Base-by-base conservation (phyloP, 2,329 filamentous ascomycete genomes). In the Leptoxyphium fumago region DNA sequence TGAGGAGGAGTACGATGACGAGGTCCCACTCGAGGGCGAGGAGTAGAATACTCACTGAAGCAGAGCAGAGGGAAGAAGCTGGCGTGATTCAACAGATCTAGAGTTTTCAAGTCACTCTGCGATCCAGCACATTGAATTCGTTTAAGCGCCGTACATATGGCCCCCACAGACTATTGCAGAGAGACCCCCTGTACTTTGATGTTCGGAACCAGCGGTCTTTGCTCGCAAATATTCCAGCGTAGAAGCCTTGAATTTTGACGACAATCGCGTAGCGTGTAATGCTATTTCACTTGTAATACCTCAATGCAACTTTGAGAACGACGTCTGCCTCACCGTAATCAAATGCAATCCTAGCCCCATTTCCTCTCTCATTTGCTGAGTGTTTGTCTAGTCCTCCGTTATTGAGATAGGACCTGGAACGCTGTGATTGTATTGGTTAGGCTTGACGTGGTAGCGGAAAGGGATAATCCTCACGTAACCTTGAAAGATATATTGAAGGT, bases 1-100 rank as follows among this genome's bases (percentile, higher is more conserved):
- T 60, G 89, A 96, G 72, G 88, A 94, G 73, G 87, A 94, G 66
- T 88, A 93, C 62, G 83, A 82, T 61, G 86, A 91, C 75, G 88
- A 94, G 70, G 75, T 73, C 53, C 79, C 79, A 58, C 59, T 77
- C 51, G 81, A 85, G 67, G 70, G 68, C 55, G 83, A 88, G 70
- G 80, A 84, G 67, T 82, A 84, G 50, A 50, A 9, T 36, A 15
- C 32, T 36, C 32, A 15, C 9, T 15, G 15, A 36, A 9, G 9
- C 3, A 9, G 15, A 13, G 13, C 3, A 15, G 9, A 36, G 32
- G 32, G 5, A 36, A 36, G 4, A 15, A 9, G 32, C 13, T 36
- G 13, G 32, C 9, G 11, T 36, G 32, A 9, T 13, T 36, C 4
- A 15, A 5, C 32, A 5, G 32, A 15, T 15, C 32, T 36, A 36